phyloP scores from a whole-genome alignment of 176 grass and related monocot genomes.

The Microstegium vimineum region DNA sequence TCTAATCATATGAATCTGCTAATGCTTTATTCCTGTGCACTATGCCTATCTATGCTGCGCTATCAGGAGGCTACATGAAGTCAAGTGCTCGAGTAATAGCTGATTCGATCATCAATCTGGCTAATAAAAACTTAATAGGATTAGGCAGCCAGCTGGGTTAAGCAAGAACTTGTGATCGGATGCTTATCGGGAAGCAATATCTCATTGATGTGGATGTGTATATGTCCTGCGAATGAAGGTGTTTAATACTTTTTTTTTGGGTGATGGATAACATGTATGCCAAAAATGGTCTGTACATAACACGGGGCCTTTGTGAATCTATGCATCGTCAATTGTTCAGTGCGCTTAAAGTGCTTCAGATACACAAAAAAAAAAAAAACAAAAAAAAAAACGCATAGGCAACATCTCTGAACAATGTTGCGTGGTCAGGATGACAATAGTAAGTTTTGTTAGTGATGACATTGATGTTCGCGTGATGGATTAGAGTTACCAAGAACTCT shows the following conservation, averaged over 20 bases:
- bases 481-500: no score
- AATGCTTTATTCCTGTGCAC: background rate
- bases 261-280: background rate
- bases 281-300: background rate
- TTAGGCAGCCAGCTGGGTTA: conserved; percentile 30
- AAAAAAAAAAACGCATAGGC: background rate
- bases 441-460: no score
- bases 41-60: background rate
- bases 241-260: background rate
- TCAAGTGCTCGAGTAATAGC: conserved; percentile 78
- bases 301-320: background rate
- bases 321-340: background rate
- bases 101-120: conserved; percentile 82
- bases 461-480: no score
- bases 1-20: background rate
- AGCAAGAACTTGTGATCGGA: background rate
- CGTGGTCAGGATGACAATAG: no score
- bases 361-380: no score
- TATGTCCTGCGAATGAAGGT: background rate
- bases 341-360: background rate
- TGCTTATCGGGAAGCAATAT: background rate
- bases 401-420: background rate
- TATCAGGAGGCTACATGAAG: conserved; percentile 95
- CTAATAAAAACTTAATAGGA: conserved; percentile 68
- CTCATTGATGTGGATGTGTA: background rate